These are phyloP conservation scores for Coemansia interrupta DNA, from an alignment of 192 early-diverging fungal genomes.

Conservation along the genomic window DNA sequence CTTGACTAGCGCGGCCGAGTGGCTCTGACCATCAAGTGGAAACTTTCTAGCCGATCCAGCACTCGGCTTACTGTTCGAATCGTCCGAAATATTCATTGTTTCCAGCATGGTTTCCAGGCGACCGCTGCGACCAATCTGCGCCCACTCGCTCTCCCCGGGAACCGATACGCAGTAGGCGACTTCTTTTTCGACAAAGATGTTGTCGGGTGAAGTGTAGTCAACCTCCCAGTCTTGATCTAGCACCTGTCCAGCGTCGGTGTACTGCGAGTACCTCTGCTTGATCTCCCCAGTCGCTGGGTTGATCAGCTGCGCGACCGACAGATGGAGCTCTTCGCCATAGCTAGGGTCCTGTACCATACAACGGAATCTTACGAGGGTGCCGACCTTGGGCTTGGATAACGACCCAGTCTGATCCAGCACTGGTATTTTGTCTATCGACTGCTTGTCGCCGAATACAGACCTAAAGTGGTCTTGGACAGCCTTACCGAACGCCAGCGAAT, in stretches of 20 bases:
- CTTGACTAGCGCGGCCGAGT: slow-evolving; percentile 65
- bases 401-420: slow-evolving; percentile 6
- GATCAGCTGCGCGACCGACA: slow-evolving; percentile 33
- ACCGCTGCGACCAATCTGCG: slow-evolving; percentile 2
- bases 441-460: slow-evolving; percentile 14
- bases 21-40: slow-evolving; percentile 57
- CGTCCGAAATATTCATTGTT: slow-evolving; percentile 19
- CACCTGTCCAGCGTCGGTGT: slow-evolving; percentile 38
- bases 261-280: slow-evolving; percentile 45
- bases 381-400: slow-evolving; percentile 9
- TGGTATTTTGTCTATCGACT: slow-evolving; percentile 23
- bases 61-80: neutral
- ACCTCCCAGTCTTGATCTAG: slow-evolving; percentile 45
- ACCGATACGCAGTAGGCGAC: slow-evolving; percentile 69
- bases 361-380: slow-evolving; percentile 63
- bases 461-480: slow-evolving; percentile 28
- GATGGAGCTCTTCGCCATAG: slow-evolving; percentile 62
- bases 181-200: slow-evolving; percentile 60
- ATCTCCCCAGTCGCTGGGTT: slow-evolving; percentile 38
- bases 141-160: slow-evolving; percentile 68
- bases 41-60: slow-evolving; percentile 50
- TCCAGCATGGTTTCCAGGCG: slow-evolving; percentile 32
- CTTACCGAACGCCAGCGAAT: slow-evolving; percentile 19
- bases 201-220: slow-evolving; percentile 28
- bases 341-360: slow-evolving; percentile 82